Percentiles rank a stretch among this genome's conserved stretches.
Evolutionary conservation across 1,284 basidiomycete genomes (phyloP).

Genomic region (Pyrrhoderma lamaoense): DNA sequence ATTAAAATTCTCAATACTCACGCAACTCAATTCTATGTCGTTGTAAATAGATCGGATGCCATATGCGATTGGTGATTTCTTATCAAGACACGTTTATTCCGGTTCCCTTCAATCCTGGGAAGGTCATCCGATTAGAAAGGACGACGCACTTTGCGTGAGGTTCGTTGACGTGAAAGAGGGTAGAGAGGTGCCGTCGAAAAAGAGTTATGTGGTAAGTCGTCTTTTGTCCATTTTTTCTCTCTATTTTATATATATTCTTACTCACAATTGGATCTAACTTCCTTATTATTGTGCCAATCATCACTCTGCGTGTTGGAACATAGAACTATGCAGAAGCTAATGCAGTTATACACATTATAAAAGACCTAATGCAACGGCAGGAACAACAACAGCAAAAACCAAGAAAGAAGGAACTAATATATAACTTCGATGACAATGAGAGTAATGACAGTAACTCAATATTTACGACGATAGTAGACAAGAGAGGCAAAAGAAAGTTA

Average conservation of each 20-base stretch:
- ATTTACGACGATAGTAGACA: constrained; percentile 41
- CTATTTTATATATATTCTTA: too few relatives aligned
- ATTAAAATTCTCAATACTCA: too few relatives aligned
- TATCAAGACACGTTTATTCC: constrained; percentile 55
- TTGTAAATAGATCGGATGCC: constrained; percentile 62
- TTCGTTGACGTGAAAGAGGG: constrained; percentile 44
- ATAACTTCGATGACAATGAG: too few relatives aligned
- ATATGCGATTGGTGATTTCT: constrained; percentile 62
- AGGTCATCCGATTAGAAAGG: constrained; percentile 33
- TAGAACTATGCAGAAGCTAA: too few relatives aligned
- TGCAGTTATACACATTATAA: too few relatives aligned
- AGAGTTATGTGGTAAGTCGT: constrained; percentile 36
- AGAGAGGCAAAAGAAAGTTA: constrained; percentile 30
- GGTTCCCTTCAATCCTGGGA: constrained; percentile 34
- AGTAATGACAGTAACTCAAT: constrained; percentile 38
- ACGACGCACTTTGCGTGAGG: constrained; percentile 33
- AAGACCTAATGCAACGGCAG: too few relatives aligned
- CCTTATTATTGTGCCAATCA: too few relatives aligned
- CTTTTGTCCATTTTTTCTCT: constrained; percentile 4
- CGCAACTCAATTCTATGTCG: too few relatives aligned
- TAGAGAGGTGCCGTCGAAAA: constrained; percentile 32
- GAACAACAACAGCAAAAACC: too few relatives aligned
- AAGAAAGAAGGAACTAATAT: too few relatives aligned
- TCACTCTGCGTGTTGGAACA: too few relatives aligned
- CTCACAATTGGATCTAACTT: too few relatives aligned